Conservation (phyloP, 1,284 basidiomycete species). For the Puccinia coronata region DNA sequence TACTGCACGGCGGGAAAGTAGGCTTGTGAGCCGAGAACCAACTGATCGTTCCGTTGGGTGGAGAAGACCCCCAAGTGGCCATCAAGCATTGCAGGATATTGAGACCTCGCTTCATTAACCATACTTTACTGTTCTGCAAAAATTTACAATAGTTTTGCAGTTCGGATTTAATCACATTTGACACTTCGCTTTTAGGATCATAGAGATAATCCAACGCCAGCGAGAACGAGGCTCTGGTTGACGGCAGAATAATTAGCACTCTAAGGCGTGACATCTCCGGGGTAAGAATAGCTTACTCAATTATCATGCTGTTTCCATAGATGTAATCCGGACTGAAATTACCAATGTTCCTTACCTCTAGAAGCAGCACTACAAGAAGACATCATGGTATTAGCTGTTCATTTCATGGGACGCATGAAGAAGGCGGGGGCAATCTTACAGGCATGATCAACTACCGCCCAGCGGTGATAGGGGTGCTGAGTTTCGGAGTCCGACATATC, state of each 20-base stretch:
- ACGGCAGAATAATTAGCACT: neutral
- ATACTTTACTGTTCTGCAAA: slow-evolving; percentile 21
- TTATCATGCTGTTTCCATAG: slow-evolving; percentile 33
- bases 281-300: slow-evolving; percentile 30
- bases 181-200: slow-evolving; percentile 31
- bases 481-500: slow-evolving; percentile 16
- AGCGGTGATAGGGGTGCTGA: slow-evolving; percentile 38
- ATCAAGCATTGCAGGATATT: slow-evolving; percentile 45
- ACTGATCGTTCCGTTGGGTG: slow-evolving; percentile 29
- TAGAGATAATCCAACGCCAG: slow-evolving; percentile 47
- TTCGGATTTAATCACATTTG: slow-evolving; percentile 42
- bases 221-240: slow-evolving; percentile 40
- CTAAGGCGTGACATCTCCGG: neutral
- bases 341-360: slow-evolving; percentile 26
- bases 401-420: neutral
- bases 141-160: slow-evolving; percentile 33
- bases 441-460: slow-evolving; percentile 41
- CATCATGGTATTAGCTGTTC: neutral
- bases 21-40: slow-evolving; percentile 34
- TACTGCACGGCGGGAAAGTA: slow-evolving; percentile 22
- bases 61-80: slow-evolving; percentile 41
- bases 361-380: slow-evolving; percentile 15
- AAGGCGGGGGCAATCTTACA: slow-evolving; percentile 5
- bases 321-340: slow-evolving; percentile 46
- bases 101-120: slow-evolving; percentile 30